Evolutionary conservation across 2,329 filamentous ascomycete genomes (phyloP), one percentile per base, ranked within the genome.

Genomic region (Talaromyces funiculosus): DNA sequence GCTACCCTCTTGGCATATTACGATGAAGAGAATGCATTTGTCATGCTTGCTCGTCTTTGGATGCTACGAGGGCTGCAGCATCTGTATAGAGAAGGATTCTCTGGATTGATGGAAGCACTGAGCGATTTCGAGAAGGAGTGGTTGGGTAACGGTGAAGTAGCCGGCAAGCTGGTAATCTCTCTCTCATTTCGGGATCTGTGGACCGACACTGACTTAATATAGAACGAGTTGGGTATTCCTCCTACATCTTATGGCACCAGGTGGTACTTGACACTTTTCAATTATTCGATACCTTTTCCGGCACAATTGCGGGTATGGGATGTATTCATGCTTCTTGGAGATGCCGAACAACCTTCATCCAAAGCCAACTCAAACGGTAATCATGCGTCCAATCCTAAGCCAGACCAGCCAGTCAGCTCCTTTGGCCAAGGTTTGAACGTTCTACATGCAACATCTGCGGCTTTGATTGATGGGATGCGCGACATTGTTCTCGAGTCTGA

Each of bases 241-340:
- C 86, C 90, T 18, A 96, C 92, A 1, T 88, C 92, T n/a, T 99
- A 97, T 71, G 94, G 92, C 33, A 97, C 93, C 3, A 84, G 92
- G 57, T 99, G 94, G 94, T 99, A 99, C 72, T 82, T 99, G 56
- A 99, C 94, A 1, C 81, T 99, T 8, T 99, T 99, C 82, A 97
- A 97, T 75, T 89, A 97, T 70, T 95, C 91, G 16, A 90, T 99
- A 56, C 94, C 94, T 0, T 99, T 97, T 69, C 84, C 90, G 0
- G 92, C 93, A 3, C 94, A 97, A 74, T 86, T 99, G 37, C 89
- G 94, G 53, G 89, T 99, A 16, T 99, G 94, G 94, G 94, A 99
- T 71, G 90, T 97, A 1, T 97, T 97, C 76, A 91, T 99, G 84
- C 85, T 99, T 14, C 84, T 97, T 12, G 94, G 93, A 51, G 90